These are phyloP conservation scores for Tolypocladium cylindrosporum DNA, from an alignment of 2,329 filamentous ascomycete genomes.

Conservation along the genomic window DNA sequence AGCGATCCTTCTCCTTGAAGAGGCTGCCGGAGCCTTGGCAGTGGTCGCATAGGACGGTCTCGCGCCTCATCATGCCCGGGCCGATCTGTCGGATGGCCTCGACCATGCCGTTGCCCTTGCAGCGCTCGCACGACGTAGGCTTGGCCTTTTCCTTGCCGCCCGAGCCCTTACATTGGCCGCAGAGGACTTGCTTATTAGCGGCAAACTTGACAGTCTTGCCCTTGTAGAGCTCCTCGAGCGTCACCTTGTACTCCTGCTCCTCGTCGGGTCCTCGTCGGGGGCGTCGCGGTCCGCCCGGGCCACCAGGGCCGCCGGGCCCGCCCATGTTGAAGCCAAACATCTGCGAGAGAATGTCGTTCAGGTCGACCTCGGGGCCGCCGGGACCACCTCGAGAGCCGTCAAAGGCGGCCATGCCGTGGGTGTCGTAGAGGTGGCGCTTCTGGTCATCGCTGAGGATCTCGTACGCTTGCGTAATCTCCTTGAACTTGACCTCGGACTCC, in stretches of 20 bases:
- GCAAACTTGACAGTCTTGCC: conserved; percentile 97
- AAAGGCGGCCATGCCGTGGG: conserved; percentile 92
- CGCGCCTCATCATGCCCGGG: conserved; percentile 74
- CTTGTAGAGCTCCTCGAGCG: conserved; percentile 92
- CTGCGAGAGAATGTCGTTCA: conserved; percentile 86
- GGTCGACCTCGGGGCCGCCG: conserved; percentile 63
- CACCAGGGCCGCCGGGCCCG: conserved; percentile 40
- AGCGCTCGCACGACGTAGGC: conserved; percentile 70
- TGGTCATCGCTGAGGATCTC: conserved; percentile 96
- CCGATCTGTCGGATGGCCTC: conserved; percentile 75
- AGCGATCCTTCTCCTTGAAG: conserved; percentile 93
- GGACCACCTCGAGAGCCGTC: conserved; percentile 62
- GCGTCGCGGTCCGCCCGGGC: conserved; percentile 46
- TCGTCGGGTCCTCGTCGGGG: conserved; percentile 71
- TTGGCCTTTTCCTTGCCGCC: conserved; percentile 91
- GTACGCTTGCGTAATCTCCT: conserved; percentile 86
- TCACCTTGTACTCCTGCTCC: conserved; percentile 84
- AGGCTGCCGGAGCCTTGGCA: conserved; percentile 80
- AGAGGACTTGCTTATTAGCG: conserved; percentile 89
- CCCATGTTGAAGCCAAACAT: conserved; percentile 79
- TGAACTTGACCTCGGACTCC: conserved; percentile 86
- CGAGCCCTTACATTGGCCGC: conserved; percentile 74
- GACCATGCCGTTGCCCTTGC: conserved; percentile 69
- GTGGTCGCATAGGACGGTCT: conserved; percentile 68
- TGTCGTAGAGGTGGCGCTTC: conserved; percentile 85